Evolutionary conservation across 768 basidiomycete genomes (phyloP).

Genomic region (Macrolepiota dolichaula): DNA sequence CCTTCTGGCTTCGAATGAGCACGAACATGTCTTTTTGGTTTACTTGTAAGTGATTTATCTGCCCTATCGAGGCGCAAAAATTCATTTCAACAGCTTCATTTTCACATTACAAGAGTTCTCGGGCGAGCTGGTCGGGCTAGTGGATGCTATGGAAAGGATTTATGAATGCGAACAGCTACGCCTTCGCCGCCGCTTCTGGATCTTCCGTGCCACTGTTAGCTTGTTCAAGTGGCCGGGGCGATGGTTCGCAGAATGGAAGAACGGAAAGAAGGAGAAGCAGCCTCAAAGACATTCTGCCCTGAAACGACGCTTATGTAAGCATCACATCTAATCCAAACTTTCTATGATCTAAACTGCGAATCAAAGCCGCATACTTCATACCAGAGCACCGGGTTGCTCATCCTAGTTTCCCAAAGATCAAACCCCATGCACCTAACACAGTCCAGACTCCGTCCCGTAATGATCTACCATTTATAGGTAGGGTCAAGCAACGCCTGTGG

Average conservation of each 20-base stretch:
- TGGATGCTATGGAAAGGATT: conserved; percentile 81
- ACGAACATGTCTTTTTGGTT: conserved; percentile 83
- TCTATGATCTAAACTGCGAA: neutral
- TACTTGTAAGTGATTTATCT: conserved; percentile 69
- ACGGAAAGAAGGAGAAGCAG: neutral
- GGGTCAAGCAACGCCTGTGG: conserved; percentile 73
- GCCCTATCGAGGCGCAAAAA: neutral
- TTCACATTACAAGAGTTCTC: conserved; percentile 96
- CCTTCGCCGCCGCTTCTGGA: conserved; percentile 21
- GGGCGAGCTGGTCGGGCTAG: conserved; percentile 73
- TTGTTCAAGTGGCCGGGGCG: conserved; percentile 8
- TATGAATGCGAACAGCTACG: conserved; percentile 61
- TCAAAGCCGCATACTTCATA: conserved; percentile 47
- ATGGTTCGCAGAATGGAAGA: neutral
- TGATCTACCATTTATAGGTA: conserved; percentile 57
- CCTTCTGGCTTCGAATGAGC: conserved; percentile 46
- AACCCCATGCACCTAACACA: conserved; percentile 82
- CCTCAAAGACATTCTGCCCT: conserved; percentile 8
- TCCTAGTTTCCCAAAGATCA: conserved; percentile 77
- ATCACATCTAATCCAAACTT: neutral
- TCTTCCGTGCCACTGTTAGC: conserved; percentile 21
- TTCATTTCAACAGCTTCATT: conserved; percentile 64
- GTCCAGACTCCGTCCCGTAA: conserved; percentile 70
- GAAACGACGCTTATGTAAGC: conserved; percentile 38
- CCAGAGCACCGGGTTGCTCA: conserved; percentile 44